phyloP scores from a whole-genome alignment of 2,329 filamentous ascomycete species.

The Dactylellina sp. region DNA sequence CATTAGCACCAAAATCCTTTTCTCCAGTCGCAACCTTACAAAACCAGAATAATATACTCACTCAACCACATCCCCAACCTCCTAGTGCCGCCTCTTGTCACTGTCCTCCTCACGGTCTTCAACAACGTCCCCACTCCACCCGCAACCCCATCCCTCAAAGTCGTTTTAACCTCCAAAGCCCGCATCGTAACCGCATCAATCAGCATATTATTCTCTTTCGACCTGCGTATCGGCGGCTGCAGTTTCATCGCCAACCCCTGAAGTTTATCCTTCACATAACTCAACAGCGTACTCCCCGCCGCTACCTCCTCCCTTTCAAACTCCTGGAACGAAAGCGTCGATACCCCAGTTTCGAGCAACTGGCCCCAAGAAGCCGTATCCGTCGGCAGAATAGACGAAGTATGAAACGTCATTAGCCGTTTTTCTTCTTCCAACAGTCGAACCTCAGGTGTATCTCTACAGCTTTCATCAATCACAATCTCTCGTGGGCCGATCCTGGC shows the following conservation, averaged over 20 bases:
- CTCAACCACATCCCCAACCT: constrained; percentile 86
- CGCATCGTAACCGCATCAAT: constrained; percentile 93
- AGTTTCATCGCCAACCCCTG: constrained; percentile 83
- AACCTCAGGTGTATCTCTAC: constrained; percentile 33
- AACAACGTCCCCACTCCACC: constrained; percentile 79
- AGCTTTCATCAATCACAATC: constrained; percentile 75
- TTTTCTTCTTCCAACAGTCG: constrained; percentile 71
- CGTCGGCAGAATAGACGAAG: constrained; percentile 73
- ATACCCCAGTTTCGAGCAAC: constrained; percentile 78
- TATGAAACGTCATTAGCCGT: constrained; percentile 66
- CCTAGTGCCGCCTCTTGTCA: constrained; percentile 89
- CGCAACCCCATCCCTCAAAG: constrained; percentile 80
- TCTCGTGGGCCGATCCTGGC: constrained; percentile 86
- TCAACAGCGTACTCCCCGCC: constrained; percentile 83
- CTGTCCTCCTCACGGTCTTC: constrained; percentile 87
- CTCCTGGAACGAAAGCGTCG: constrained; percentile 66
- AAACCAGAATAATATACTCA: constrained; percentile 62
- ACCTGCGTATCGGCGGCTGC: constrained; percentile 81
- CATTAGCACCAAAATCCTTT: neutral
- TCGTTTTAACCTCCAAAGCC: constrained; percentile 88
- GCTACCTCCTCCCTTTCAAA: constrained; percentile 78
- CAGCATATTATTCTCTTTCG: constrained; percentile 80
- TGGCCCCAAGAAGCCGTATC: constrained; percentile 76
- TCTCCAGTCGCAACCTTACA: too few species aligned
- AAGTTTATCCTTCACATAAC: constrained; percentile 83